Conservation (phyloP, 768 basidiomycete species). For the Lentinula boryana region DNA sequence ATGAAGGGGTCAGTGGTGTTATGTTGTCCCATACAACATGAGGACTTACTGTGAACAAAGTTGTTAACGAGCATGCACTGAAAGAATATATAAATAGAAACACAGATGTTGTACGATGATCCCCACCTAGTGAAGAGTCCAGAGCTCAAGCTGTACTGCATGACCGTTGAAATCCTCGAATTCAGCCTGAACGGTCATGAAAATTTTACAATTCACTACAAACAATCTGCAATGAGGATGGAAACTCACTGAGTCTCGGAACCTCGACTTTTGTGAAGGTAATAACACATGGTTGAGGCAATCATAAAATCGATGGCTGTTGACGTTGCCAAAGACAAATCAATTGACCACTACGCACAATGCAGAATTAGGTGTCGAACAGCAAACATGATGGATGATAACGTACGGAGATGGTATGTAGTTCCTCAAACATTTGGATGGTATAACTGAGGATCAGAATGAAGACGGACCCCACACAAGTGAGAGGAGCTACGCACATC, state of each 20-base stretch:
- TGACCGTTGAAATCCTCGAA: slow-evolving; percentile 26
- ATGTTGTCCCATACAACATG: neutral
- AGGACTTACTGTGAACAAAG: slow-evolving; percentile 32
- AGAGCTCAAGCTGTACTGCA: slow-evolving; percentile 31
- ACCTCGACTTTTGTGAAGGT: slow-evolving; percentile 23
- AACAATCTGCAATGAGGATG: neutral
- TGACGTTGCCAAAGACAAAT: slow-evolving; percentile 32
- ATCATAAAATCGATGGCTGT: slow-evolving; percentile 41
- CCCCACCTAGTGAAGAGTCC: slow-evolving; percentile 33
- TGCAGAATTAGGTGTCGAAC: neutral
- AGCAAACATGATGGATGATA: neutral
- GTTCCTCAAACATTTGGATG: slow-evolving; percentile 22
- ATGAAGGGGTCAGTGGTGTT: neutral
- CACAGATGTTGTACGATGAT: neutral
- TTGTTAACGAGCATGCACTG: slow-evolving; percentile 39
- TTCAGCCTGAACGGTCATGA: slow-evolving; percentile 17
- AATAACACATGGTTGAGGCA: slow-evolving; percentile 28
- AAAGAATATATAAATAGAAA: slow-evolving; percentile 10
- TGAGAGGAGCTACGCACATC: slow-evolving; percentile 20
- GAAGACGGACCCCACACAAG: neutral
- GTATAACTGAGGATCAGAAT: slow-evolving; percentile 20
- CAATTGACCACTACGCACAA: slow-evolving; percentile 31
- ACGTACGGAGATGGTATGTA: slow-evolving; percentile 26
- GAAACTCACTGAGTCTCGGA: neutral
- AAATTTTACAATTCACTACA: neutral